Evolutionary conservation across 2,329 filamentous ascomycete genomes (phyloP).

Genomic region (Seiridium cupressi): DNA sequence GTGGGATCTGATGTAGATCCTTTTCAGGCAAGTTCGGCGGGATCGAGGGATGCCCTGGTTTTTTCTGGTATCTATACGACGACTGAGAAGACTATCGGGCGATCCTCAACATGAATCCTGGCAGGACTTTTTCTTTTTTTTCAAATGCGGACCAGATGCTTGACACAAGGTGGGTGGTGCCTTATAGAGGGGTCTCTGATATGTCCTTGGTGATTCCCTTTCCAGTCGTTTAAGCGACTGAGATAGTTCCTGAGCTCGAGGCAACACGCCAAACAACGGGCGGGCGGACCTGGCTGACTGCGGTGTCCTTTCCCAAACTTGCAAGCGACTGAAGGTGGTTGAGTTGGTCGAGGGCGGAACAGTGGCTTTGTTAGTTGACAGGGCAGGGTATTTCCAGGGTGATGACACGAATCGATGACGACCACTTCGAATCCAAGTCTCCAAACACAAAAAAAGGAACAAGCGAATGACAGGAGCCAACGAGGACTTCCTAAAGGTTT

Average conservation of each 20-base stretch:
- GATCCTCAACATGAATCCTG: neutral
- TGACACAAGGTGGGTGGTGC: neutral
- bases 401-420: constrained; percentile 15
- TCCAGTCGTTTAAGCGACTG: constrained; percentile 33
- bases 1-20: constrained; percentile 18
- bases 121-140: neutral
- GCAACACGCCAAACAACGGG: constrained; percentile 23
- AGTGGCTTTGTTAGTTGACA: neutral
- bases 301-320: constrained; percentile 15
- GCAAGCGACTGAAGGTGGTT: constrained; percentile 16
- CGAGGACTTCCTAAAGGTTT: constrained; percentile 66
- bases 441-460: constrained; percentile 50
- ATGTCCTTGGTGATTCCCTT: constrained; percentile 24
- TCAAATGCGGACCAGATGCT: too few relatives aligned
- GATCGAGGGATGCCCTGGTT: neutral
- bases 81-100: neutral
- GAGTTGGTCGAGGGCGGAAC: neutral
- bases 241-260: constrained; percentile 26
- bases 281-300: constrained; percentile 18
- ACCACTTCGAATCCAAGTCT: constrained; percentile 33
- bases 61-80: neutral
- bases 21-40: constrained; percentile 12
- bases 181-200: constrained; percentile 10
- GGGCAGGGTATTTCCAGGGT: constrained; percentile 7
- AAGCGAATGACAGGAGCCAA: constrained; percentile 75